Evolutionary conservation across 495 filamentous ascomycete genomes (phyloP).

Genomic region (Darksidea phi): DNA sequence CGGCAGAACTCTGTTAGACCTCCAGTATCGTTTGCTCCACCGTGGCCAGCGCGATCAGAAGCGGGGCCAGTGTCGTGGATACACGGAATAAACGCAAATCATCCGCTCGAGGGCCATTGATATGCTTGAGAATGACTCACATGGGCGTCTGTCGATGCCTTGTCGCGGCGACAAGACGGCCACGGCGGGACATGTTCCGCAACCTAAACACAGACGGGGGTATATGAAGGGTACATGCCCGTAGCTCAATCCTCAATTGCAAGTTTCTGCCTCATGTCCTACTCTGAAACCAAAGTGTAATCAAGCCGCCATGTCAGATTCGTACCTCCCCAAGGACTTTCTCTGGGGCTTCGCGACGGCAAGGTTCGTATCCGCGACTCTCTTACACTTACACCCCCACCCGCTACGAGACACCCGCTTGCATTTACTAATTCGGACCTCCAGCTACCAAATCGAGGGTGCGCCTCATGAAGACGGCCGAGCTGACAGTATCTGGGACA

Average conservation of each 20-base stretch:
- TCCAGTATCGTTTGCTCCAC: constrained; percentile 4
- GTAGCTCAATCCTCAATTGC: background rate
- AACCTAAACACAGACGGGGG: constrained; percentile 9
- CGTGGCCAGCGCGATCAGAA: background rate
- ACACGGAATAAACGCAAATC: constrained; percentile 14
- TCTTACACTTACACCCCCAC: constrained; percentile 24
- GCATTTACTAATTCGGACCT: constrained; percentile 5
- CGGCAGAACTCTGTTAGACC: constrained; percentile 24
- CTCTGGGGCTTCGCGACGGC: constrained; percentile 82
- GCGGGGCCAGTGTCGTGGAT: background rate
- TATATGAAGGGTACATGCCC: constrained; percentile 28
- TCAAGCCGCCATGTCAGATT: constrained; percentile 34
- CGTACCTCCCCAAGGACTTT: constrained; percentile 65
- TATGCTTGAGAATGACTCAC: background rate
- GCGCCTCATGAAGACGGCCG: constrained; percentile 65
- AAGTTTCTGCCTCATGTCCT: constrained; percentile 2
- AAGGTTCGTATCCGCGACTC: constrained; percentile 51
- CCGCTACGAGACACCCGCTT: constrained; percentile 1
- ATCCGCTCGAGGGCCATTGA: constrained; percentile 12
- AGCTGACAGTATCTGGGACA: constrained; percentile 74
- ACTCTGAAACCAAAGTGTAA: constrained; percentile 1
- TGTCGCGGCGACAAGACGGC: constrained; percentile 24
- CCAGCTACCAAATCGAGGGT: constrained; percentile 76
- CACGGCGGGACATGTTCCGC: constrained; percentile 31
- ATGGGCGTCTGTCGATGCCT: constrained; percentile 10